phyloP scores from a whole-genome alignment of 352 stramenopile genomes.

The Globisporangium nagaii region DNA sequence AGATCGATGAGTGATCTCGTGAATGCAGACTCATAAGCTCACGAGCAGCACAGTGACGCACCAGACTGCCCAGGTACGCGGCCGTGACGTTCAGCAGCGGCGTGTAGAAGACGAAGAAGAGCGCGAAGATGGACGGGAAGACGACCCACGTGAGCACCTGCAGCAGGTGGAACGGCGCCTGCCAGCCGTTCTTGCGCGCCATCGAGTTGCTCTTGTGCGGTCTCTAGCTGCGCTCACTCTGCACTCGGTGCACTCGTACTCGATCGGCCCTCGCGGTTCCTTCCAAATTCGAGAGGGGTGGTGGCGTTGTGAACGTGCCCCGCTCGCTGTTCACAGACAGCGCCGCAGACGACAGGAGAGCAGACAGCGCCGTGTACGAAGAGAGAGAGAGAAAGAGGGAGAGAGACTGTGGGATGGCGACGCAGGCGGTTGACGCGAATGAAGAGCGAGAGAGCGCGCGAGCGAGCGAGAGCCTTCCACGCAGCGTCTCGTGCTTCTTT shows the following conservation, averaged over 20 bases:
- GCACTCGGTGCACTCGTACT: background rate
- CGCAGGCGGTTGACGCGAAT: background rate
- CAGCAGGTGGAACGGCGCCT: slow-evolving; percentile 76
- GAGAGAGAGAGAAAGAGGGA: background rate
- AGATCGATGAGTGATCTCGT: too few species aligned
- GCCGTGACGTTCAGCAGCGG: slow-evolving; percentile 47
- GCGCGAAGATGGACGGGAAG: slow-evolving; percentile 70
- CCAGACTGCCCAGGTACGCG: slow-evolving; percentile 43
- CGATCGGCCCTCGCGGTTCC: too few species aligned
- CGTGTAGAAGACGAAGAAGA: slow-evolving; percentile 83
- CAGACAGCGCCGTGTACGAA: too few species aligned
- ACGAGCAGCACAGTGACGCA: too few species aligned
- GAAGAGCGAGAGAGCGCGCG: background rate
- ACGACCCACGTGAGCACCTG: slow-evolving; percentile 81
- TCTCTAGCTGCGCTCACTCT: too few species aligned
- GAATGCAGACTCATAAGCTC: too few species aligned
- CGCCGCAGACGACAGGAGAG: too few species aligned
- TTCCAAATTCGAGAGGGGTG: background rate
- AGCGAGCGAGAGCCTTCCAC: too few species aligned
- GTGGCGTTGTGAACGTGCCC: background rate
- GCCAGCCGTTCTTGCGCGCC: slow-evolving; percentile 77
- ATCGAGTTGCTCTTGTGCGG: too few species aligned
- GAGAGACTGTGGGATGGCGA: too few species aligned
- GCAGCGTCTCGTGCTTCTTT: too few species aligned
- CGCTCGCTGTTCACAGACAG: background rate